These are phyloP conservation scores for Davidsoniella neocaledoniae DNA, from an alignment of 2,329 filamentous ascomycete genomes.

Conservation along the genomic window DNA sequence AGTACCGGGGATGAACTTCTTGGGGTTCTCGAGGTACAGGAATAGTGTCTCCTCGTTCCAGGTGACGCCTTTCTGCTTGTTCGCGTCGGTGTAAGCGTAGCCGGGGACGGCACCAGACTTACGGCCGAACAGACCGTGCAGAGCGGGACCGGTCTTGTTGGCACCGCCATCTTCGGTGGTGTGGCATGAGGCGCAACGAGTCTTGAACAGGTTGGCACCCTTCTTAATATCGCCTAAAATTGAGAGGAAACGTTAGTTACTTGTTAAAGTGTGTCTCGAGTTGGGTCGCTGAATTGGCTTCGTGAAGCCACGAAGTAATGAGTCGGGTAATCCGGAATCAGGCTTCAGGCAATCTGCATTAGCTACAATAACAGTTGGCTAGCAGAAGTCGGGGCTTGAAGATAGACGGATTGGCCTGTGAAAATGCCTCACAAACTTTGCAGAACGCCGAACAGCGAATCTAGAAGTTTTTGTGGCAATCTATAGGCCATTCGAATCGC, in stretches of 20 bases:
- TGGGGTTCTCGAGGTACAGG: conserved; percentile 99
- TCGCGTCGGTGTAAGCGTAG: conserved; percentile 97
- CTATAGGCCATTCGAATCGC: too few species aligned
- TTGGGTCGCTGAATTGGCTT: background rate
- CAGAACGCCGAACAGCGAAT: too few species aligned
- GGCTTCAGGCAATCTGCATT: too few species aligned
- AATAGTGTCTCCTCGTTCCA: conserved; percentile 85
- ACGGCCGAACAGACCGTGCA: conserved; percentile 95
- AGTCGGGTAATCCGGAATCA: background rate
- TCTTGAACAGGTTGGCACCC: conserved; percentile 99
- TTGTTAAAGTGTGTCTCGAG: background rate
- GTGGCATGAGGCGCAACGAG: conserved; percentile 96
- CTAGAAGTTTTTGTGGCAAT: too few species aligned
- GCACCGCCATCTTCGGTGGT: conserved; percentile 75
- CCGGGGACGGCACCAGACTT: conserved; percentile 82
- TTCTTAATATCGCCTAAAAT: conserved; percentile 75
- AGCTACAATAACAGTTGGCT: background rate
- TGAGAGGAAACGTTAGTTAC: background rate
- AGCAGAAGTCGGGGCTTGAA: background rate
- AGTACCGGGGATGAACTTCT: conserved; percentile 99
- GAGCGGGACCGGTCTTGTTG: conserved; percentile 96
- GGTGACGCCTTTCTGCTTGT: conserved; percentile 87
- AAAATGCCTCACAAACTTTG: too few species aligned
- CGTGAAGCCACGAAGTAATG: background rate
- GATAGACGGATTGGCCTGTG: too few species aligned